Percentiles rank a stretch among this genome's conserved stretches.
Conservation (phyloP, 768 basidiomycete genomes). For the Neoboletus subvelutipes region DNA sequence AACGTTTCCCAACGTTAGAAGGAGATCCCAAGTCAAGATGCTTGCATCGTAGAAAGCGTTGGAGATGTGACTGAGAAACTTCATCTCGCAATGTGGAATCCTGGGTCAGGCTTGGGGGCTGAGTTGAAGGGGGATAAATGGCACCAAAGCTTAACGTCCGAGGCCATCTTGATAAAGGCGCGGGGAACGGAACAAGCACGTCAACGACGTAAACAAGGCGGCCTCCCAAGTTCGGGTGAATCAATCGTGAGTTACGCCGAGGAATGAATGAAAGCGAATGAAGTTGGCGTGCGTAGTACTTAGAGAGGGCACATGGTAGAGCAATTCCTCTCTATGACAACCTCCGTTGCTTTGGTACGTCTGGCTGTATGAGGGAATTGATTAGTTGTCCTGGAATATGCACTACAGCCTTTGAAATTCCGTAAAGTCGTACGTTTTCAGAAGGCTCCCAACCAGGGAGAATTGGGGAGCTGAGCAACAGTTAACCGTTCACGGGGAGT, state of each 20-base stretch:
- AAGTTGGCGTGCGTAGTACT: not conserved
- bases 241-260: not conserved
- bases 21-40: constrained; percentile 12
- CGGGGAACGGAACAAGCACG: not conserved
- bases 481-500: not conserved
- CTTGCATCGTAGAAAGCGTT: not conserved
- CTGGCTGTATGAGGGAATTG: not conserved
- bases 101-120: not conserved
- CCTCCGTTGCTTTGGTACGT: not conserved
- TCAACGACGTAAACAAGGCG: not conserved
- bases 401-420: not conserved
- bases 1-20: constrained; percentile 16
- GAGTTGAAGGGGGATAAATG: not conserved
- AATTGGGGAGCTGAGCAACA: not conserved
- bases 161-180: constrained; percentile 1
- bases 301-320: too few relatives aligned
- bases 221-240: not conserved
- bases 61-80: constrained; percentile 7
- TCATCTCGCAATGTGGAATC: constrained; percentile 1
- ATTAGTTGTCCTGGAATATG: not conserved
- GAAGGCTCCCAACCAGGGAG: not conserved
- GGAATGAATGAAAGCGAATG: not conserved
- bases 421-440: not conserved
- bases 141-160: not conserved
- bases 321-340: too few relatives aligned